Base-by-base conservation (phyloP, 805 yeast species). In the Nakazawaea siamensis region DNA sequence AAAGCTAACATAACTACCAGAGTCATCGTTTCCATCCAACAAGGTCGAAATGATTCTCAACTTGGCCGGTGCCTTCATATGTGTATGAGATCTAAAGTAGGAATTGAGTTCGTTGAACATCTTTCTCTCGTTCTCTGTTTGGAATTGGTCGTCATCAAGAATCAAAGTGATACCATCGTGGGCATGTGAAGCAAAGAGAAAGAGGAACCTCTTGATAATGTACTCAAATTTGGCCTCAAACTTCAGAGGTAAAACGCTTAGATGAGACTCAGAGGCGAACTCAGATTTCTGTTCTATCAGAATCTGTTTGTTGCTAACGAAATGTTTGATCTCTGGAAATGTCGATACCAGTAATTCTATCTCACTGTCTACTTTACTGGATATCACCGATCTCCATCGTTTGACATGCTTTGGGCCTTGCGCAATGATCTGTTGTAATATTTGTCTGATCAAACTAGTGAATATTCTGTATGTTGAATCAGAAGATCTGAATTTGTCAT, bases 101-200 rank as follows among this genome's bases (percentile, higher is more conserved):
- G 43, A 45, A 7, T 53, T 33, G 4, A 58, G 45, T 29, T 63
- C 68, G 6, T 46, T 40, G 3, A 56, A 34, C 39, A 64, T 35
- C 4, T 28, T 37, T 43, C 58, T 49, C 39, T 58, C 65, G 9
- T 45, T 50, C 7, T 38, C 42, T 1, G 70, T 53, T 37, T 66
- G 58, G 61, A 66, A 62, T 35, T 69, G 70, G 18, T 65, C 43
- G 46, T 70, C 72, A 42, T 70, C 75, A 20, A 66, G 47, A 31
- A 65, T 54, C 2, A 70, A 41, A 0, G 73, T 66, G 26, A 70
- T 49, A 2, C 74, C 73, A 23, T 54, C 55, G 4, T 42, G 43
- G 7, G 66, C 63, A n/a, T 20, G 23, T 2, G 39, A 17, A 1
- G 38, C 34, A 31, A 70, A 51, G 4, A 70, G 44, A n/a, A 58